Base-by-base conservation (phyloP, 768 basidiomycete genomes). In the Porphyrellus cyaneotinctus region DNA sequence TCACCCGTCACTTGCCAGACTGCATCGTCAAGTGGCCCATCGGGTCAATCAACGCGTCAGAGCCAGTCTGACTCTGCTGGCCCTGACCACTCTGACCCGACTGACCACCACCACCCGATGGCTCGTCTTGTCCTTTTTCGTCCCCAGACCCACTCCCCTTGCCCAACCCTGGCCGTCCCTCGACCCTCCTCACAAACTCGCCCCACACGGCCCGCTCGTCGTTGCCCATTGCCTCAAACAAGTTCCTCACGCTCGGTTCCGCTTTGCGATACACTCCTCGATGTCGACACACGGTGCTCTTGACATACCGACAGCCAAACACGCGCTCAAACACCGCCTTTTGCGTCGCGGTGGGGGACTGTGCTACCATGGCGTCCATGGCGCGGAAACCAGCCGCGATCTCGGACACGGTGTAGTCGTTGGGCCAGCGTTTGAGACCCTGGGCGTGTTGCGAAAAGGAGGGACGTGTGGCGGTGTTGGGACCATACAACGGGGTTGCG, bases 381-480 rank as follows among this genome's bases (percentile, higher is more conserved):
- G 77, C 68, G 33, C 72, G 75, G 65, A 88, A 85, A 2, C 86
- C 85, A 2, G 67, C 63, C 1, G 83, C 77, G 51, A 87, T 73
- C 63, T 87, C 85, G 45, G 75, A 76, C 20, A 88, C 85, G 10
- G 81, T 82, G 64, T 84, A 86, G 68, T 87, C 86, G 61, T 87
- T 86, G 32, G 86, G 86, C 86, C 86, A 88, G 14, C 84, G 80
- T 62, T 86, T 87, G 26, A 84, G 71, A 3, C 83, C 82, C 2
- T 83, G 82, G 0, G 82, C 76, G 58, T 80, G 80, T 49, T 79
- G 78, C 3, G 82, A 74, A 42, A 77, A 74, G 23, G 72, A 58
- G 13, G 60, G 48, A 3, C 63, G 58, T 44, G 56, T 43, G 59
- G 65, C 53, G 47, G 56, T 58, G 56, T 38, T 57, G 33, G 60